A percentile compares a stretch with the other conserved stretches of the same genome.
Evolutionary conservation across 495 filamentous ascomycete genomes (phyloP).

Genomic region (Aspergillus panamensis): DNA sequence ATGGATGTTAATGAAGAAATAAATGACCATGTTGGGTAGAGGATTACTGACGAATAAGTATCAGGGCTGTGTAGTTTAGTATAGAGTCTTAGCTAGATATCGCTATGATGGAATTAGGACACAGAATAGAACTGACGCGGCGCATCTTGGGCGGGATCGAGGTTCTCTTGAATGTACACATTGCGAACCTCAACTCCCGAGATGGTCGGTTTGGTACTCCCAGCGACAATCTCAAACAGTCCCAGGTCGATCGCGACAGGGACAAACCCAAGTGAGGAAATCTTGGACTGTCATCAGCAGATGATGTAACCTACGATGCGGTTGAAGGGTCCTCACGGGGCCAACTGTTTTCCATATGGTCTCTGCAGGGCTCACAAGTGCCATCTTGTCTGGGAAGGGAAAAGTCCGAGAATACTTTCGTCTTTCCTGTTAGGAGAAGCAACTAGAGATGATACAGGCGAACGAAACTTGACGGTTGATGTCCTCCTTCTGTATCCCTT

Average conservation of each 20-base stretch:
- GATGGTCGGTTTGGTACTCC: conserved; percentile 21
- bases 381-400: no score
- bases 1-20: background rate
- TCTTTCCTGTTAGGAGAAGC: no score
- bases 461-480: no score
- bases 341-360: no score
- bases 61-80: background rate
- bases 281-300: background rate
- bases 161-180: conserved; percentile 1
- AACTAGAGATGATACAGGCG: no score
- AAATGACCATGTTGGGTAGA: background rate
- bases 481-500: no score
- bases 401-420: no score
- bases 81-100: background rate
- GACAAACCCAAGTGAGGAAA: conserved; percentile 32
- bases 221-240: conserved; percentile 29
- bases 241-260: conserved; percentile 38
- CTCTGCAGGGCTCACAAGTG: no score
- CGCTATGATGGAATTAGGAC: background rate
- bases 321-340: no score
- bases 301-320: no score
- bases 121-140: conserved; percentile 17
- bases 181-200: conserved; percentile 26
- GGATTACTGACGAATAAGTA: background rate
- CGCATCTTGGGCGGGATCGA: background rate